Evolutionary conservation across 2,329 filamentous ascomycete genomes (phyloP).

Genomic region (Stachybotrys echinatus): DNA sequence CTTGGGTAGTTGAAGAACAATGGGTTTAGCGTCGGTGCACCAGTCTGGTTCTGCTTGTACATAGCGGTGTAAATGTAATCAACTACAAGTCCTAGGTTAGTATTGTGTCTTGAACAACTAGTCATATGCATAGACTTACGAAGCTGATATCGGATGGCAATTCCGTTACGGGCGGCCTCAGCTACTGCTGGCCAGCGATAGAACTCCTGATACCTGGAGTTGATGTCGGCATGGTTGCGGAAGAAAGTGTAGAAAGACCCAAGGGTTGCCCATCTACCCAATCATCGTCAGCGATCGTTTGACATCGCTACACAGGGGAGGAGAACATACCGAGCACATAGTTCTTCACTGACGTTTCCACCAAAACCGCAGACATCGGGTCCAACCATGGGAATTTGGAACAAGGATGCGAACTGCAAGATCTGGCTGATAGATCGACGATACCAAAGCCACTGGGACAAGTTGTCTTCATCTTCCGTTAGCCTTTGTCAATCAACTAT

Average conservation of each 20-base stretch:
- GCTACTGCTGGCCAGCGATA: constrained; percentile 62
- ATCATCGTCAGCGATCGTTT: neutral
- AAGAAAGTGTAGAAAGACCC: constrained; percentile 66
- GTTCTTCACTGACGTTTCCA: constrained; percentile 37
- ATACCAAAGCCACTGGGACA: constrained; percentile 51
- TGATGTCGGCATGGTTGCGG: constrained; percentile 56
- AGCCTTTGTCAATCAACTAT: neutral
- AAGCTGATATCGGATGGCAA: constrained; percentile 63
- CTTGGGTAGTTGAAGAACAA: constrained; percentile 64
- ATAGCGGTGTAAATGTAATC: constrained; percentile 74
- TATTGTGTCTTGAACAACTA: too few species aligned
- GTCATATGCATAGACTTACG: constrained; percentile 12
- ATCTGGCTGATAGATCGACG: constrained; percentile 52
- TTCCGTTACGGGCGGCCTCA: constrained; percentile 58
- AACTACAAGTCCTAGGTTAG: constrained; percentile 24
- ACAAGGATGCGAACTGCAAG: constrained; percentile 57
- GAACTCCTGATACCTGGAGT: constrained; percentile 50
- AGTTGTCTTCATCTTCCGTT: constrained; percentile 13
- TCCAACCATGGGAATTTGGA: constrained; percentile 64
- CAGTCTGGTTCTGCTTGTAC: constrained; percentile 52
- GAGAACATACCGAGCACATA: constrained; percentile 10
- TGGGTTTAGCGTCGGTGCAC: constrained; percentile 62
- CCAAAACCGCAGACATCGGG: constrained; percentile 76
- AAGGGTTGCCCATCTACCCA: constrained; percentile 54
- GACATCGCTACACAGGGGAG: neutral